Evolutionary conservation across 2,329 filamentous ascomycete genomes (phyloP).

Genomic region (Exophiala mesophila): DNA sequence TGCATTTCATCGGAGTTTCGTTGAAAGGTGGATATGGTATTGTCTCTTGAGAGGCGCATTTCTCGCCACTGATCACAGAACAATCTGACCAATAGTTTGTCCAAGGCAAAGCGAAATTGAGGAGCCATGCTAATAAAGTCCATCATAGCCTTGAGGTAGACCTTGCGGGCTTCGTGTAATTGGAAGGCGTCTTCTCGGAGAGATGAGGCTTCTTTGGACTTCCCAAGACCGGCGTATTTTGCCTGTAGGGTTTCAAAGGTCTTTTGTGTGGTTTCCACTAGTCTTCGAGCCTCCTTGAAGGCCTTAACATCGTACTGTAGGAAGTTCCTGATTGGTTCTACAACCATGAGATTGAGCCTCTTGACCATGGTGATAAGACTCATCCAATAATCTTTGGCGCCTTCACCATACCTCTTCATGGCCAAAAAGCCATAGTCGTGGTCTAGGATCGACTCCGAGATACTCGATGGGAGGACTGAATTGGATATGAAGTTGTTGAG

Average conservation of each 20-base stretch:
- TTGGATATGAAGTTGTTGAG: constrained; percentile 72
- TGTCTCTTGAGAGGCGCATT: constrained; percentile 67
- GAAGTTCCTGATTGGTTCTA: constrained; percentile 78
- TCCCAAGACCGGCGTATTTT: constrained; percentile 77
- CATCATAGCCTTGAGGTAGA: constrained; percentile 85
- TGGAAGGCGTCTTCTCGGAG: constrained; percentile 93
- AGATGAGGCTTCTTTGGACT: constrained; percentile 87
- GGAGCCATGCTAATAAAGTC: constrained; percentile 88
- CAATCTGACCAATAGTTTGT: constrained; percentile 78
- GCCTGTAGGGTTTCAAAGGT: constrained; percentile 75
- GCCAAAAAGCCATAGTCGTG: constrained; percentile 92
- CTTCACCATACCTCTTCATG: constrained; percentile 77
- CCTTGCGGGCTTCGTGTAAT: constrained; percentile 84
- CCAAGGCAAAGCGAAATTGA: constrained; percentile 75
- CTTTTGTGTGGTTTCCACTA: constrained; percentile 75
- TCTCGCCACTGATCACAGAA: constrained; percentile 87
- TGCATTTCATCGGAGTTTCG: constrained; percentile 79
- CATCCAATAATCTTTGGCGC: constrained; percentile 81
- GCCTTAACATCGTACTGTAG: constrained; percentile 71
- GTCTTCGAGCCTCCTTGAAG: constrained; percentile 78
- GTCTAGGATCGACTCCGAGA: constrained; percentile 81
- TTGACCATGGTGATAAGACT: constrained; percentile 68
- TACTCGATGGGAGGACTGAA: constrained; percentile 65
- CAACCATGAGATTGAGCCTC: constrained; percentile 68
- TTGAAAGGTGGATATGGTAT: constrained; percentile 55